Base-by-base conservation (phyloP, 768 basidiomycete species). In the Boletus sp. region DNA sequence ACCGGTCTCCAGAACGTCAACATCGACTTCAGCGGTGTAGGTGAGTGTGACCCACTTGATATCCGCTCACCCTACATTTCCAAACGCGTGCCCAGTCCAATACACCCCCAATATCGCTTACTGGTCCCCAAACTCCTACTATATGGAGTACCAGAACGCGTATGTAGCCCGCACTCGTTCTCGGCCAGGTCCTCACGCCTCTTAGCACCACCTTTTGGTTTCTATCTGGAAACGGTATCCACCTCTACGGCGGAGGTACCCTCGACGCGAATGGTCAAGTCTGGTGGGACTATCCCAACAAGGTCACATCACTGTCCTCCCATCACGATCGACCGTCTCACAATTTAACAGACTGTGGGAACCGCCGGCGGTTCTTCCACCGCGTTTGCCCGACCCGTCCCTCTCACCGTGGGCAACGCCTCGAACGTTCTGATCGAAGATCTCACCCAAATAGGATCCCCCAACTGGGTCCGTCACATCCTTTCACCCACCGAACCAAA, bases 191-290 rank as follows among this genome's bases (percentile, higher is more conserved):
- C 15, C 44, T 44, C 40, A 55, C 30, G 32, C 36, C 20, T 30
- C 4, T 14, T 39, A 77, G 76, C 12, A 72, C 76, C 6, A 77
- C 77, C 5, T 75, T 70, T 57, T 78, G 75, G 76, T 73, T 75
- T 58, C 64, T 76, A 9, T 73, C 73, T 7, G 75, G 75, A 1
- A 58, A 73, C 45, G 68, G 73, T 55, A 62, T 75, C 50, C 69
- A 72, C 52, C 58, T 75, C 44, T 75, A 77, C 54, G 78, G 80
- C 40, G 77, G 78, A 39, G 80, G 79, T 41, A 63, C 57, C 44
- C 35, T 81, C 48, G 77, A 80, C 65, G 78, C 72, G 42, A 79
- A 78, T 47, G 78, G 79, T 5, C 80, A 80, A 59, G 72, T 75
- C 32, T 78, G 78, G 72, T 73, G 67, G 65, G 71, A 73, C 52